These are phyloP conservation scores for Solanum rostratum DNA, from an alignment of 257 asterid genomes.

Conservation along the genomic window DNA sequence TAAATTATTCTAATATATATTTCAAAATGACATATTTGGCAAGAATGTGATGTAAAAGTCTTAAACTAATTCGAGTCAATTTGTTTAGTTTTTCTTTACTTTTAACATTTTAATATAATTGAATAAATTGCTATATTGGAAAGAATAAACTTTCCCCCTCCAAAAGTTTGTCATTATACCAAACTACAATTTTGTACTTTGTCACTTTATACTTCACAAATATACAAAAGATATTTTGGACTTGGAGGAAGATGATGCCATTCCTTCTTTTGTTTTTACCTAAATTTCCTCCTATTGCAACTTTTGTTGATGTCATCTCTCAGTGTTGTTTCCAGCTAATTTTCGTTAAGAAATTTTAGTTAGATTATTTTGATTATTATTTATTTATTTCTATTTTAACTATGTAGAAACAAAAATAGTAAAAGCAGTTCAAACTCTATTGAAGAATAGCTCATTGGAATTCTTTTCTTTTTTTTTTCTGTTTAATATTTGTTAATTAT, in stretches of 20 bases:
- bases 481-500: too few relatives aligned
- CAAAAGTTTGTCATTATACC: constrained; percentile 1
- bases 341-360: background rate
- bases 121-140: background rate
- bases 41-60: background rate
- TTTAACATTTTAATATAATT: background rate
- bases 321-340: background rate
- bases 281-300: background rate
- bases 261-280: background rate
- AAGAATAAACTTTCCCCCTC: background rate
- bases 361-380: background rate
- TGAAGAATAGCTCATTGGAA: background rate
- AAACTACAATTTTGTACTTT: background rate
- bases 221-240: background rate
- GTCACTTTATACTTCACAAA: background rate
- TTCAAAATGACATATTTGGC: background rate
- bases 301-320: background rate
- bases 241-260: background rate
- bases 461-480: too few relatives aligned
- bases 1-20: background rate
- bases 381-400: background rate
- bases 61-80: background rate
- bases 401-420: background rate
- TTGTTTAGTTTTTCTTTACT: background rate
- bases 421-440: background rate